A percentile compares a stretch with the other conserved stretches of the same genome.
Evolutionary conservation across 345 rosid genomes (phyloP).

Genomic region (Gossypium australe): DNA sequence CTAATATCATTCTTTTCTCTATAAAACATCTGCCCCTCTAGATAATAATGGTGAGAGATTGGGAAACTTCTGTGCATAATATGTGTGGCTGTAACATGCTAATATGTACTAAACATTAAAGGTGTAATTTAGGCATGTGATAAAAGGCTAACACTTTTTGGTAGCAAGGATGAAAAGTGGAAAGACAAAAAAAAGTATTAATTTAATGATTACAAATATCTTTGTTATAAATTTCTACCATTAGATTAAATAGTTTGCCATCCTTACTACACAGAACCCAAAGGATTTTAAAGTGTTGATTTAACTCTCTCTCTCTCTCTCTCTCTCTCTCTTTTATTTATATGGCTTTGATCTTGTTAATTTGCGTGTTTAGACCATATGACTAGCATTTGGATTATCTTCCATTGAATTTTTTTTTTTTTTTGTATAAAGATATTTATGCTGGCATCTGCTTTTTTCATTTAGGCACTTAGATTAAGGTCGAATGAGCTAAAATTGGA

Average conservation of each 20-base stretch:
- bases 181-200: too few species aligned
- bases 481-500: constrained; percentile 94
- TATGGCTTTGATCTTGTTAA: constrained; percentile 4
- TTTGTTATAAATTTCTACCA: too few species aligned
- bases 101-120: background rate
- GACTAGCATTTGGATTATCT: constrained; percentile 2
- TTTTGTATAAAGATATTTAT: background rate
- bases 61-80: background rate
- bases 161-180: too few species aligned
- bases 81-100: background rate
- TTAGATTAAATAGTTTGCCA: too few species aligned
- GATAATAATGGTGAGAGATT: background rate
- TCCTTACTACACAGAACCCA: too few species aligned
- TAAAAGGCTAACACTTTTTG: too few species aligned
- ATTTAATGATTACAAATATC: too few species aligned
- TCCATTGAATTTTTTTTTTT: background rate
- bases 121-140: background rate
- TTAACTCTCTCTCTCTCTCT: background rate
- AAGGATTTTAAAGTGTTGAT: background rate
- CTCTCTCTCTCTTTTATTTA: background rate
- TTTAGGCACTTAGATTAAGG: constrained; percentile 87
- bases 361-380: constrained; percentile 18
- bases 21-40: background rate
- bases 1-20: background rate
- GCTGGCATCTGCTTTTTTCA: constrained; percentile 9